phyloP scores from a whole-genome alignment of 768 basidiomycete species.

The Rhodosporidiobolus sp. region DNA sequence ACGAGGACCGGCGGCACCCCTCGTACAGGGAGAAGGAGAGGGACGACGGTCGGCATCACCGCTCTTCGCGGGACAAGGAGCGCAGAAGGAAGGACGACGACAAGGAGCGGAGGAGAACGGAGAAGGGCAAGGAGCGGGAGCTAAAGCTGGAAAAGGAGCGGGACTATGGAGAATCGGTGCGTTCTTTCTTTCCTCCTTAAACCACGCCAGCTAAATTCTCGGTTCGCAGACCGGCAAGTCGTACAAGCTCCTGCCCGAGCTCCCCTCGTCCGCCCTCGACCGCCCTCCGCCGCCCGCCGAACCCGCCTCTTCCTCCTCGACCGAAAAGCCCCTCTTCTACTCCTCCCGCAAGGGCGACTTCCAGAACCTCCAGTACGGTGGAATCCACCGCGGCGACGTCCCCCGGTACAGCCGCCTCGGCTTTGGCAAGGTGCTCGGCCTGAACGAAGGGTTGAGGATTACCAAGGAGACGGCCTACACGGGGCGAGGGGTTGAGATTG shows the following conservation, averaged over 20 bases:
- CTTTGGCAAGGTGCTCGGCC: constrained; percentile 29
- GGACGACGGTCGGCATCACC: background rate
- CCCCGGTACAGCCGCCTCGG: constrained; percentile 18
- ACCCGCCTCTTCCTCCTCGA: background rate
- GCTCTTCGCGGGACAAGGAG: background rate
- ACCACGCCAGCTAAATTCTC: background rate
- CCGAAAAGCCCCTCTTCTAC: constrained; percentile 32
- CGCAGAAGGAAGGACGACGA: background rate
- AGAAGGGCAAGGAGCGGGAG: background rate
- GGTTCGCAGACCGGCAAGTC: constrained; percentile 5
- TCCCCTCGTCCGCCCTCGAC: background rate
- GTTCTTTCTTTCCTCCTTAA: rapidly evolving
- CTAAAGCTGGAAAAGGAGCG: background rate
- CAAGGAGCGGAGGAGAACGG: background rate
- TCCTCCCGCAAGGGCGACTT: constrained; percentile 30
- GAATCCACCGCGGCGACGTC: constrained; percentile 35
- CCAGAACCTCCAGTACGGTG: constrained; percentile 34
- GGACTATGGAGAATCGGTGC: constrained; percentile 11
- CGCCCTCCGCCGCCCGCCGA: background rate
- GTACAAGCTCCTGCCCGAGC: constrained; percentile 5
- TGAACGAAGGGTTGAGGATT: constrained; percentile 37
- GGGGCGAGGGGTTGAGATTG: constrained; percentile 25
- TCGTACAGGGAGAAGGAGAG: background rate
- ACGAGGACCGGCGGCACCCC: background rate
- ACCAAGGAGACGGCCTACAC: constrained; percentile 32